Conservation (phyloP, 495 filamentous ascomycete genomes). For the Podospora australis region DNA sequence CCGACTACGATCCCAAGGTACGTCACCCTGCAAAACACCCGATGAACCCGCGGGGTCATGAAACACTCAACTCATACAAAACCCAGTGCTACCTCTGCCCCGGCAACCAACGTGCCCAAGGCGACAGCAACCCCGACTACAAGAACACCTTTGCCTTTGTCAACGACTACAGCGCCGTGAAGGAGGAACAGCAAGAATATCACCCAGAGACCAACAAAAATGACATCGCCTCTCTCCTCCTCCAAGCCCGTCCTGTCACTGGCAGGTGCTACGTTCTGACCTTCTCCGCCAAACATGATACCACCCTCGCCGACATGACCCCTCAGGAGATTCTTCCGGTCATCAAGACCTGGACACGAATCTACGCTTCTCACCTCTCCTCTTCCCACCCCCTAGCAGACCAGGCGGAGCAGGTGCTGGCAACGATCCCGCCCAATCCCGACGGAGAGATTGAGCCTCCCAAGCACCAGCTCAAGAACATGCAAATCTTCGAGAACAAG, state of each 20-base stretch:
- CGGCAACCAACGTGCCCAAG: conserved; percentile 84
- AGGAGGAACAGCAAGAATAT: conserved; percentile 72
- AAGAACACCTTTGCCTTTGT: conserved; percentile 86
- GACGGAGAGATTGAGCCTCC: conserved; percentile 45
- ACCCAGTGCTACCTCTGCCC: conserved; percentile 88
- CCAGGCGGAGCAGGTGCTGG: conserved; percentile 26
- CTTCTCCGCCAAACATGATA: conserved; percentile 82
- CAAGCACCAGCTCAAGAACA: conserved; percentile 80
- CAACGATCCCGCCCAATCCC: conserved; percentile 33
- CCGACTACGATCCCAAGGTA: conserved; percentile 70
- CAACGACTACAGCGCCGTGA: conserved; percentile 96
- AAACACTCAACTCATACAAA: conserved; percentile 8
- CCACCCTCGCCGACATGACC: conserved; percentile 82
- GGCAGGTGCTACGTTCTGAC: conserved; percentile 98
- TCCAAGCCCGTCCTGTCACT: conserved; percentile 78
- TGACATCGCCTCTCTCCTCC: conserved; percentile 68
- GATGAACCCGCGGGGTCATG: not conserved
- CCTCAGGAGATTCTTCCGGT: conserved; percentile 64
- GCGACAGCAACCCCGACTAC: conserved; percentile 83
- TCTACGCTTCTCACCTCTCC: conserved; percentile 77
- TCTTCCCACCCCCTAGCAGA: conserved; percentile 58
- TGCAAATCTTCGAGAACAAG: conserved; percentile 99
- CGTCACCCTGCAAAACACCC: too few relatives aligned
- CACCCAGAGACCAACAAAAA: conserved; percentile 24
- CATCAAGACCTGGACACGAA: conserved; percentile 77